A percentile compares a stretch with the other conserved stretches of the same genome.
These are phyloP conservation scores for Colletotrichum trifolii DNA, from an alignment of 2,329 filamentous ascomycete species.

Conservation along the genomic window DNA sequence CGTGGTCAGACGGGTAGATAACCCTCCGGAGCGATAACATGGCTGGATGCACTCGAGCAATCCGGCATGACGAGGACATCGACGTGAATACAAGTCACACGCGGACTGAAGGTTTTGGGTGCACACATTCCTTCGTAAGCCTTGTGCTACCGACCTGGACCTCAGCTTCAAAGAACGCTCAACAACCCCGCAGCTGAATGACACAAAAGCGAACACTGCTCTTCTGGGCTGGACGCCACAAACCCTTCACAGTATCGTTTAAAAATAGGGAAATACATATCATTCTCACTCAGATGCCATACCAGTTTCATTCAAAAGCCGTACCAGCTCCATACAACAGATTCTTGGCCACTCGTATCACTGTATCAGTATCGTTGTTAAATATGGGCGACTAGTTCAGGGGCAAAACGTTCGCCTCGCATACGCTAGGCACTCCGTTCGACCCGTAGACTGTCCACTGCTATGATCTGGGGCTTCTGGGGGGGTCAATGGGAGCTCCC, in stretches of 20 bases:
- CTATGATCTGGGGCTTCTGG: not conserved
- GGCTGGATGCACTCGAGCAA: not conserved
- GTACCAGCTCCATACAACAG: not conserved
- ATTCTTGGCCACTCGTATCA: not conserved
- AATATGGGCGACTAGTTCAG: not conserved
- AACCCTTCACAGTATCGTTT: not conserved
- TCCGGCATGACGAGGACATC: not conserved
- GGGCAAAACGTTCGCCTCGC: not conserved
- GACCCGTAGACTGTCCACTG: not conserved
- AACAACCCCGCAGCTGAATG: conserved; percentile 14
- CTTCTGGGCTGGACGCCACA: not conserved
- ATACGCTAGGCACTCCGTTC: not conserved
- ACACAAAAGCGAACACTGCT: not conserved
- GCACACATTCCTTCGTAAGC: not conserved
- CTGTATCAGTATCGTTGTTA: no score
- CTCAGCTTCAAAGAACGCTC: not conserved
- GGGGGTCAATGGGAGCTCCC: no score
- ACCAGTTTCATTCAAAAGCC: no score
- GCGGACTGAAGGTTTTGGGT: accelerated
- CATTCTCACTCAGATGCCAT: not conserved
- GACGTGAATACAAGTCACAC: not conserved
- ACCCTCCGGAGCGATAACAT: not conserved
- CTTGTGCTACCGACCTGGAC: not conserved
- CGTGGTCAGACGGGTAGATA: conserved; percentile 9
- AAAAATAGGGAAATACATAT: no score